phyloP scores from a whole-genome alignment of 768 basidiomycete species.

The Harrya chromipes region DNA sequence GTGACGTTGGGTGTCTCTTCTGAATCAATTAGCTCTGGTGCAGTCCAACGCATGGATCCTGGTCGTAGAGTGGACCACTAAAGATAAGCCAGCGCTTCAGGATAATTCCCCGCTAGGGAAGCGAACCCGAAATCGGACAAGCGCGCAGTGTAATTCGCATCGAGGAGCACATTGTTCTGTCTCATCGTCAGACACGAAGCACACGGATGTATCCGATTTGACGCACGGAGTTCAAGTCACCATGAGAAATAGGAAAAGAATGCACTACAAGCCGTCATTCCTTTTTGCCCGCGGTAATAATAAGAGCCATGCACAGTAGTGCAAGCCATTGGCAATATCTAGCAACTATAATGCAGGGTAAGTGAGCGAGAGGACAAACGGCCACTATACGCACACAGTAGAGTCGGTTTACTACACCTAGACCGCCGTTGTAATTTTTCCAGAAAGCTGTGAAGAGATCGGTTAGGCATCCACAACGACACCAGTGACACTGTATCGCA shows the following conservation, averaged over 20 bases:
- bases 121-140: slow-evolving; percentile 44
- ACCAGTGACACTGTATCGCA: slow-evolving; percentile 16
- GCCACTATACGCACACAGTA: slow-evolving; percentile 14
- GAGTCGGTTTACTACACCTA: background rate
- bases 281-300: background rate
- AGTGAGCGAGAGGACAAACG: slow-evolving; percentile 12
- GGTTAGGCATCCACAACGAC: slow-evolving; percentile 30
- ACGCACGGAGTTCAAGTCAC: slow-evolving; percentile 11
- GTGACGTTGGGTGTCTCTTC: slow-evolving; percentile 5
- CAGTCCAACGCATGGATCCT: slow-evolving; percentile 42
- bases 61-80: slow-evolving; percentile 28
- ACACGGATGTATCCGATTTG: too few species aligned
- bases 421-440: background rate
- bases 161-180: slow-evolving; percentile 17
- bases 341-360: slow-evolving; percentile 14
- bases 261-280: slow-evolving; percentile 1
- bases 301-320: slow-evolving; percentile 1
- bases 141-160: slow-evolving; percentile 30
- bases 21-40: slow-evolving; percentile 30
- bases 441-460: slow-evolving; percentile 21
- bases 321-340: slow-evolving; percentile 11
- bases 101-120: slow-evolving; percentile 14
- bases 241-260: slow-evolving; percentile 8
- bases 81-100: slow-evolving; percentile 6
- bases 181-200: background rate